Base-by-base conservation (phyloP, 305 asterid species). In the Solanum chacoense region DNA sequence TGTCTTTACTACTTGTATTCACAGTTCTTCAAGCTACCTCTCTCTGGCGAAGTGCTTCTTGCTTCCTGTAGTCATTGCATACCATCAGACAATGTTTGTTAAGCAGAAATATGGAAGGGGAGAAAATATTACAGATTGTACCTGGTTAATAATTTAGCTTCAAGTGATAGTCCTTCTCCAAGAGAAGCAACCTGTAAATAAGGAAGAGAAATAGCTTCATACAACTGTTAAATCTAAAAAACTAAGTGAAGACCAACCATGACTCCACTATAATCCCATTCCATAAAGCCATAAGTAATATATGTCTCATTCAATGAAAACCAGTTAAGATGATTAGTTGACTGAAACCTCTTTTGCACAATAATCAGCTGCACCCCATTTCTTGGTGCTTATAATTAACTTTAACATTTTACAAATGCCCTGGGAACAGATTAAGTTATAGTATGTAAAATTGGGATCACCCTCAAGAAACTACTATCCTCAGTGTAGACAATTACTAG, bases 141-240 rank as follows among this genome's bases (percentile, higher is more conserved):
- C 99, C 99, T 94, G 95, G 93, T 95, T 92, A 96, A 91, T 87
- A 96, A 86, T 92, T 98, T 98, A 88, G 99, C 99, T 94, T 98
- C 99, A 93, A 98, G 93, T 34, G 99, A 96, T 76, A 96, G 94
- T 89, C 99, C 99, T 93, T 96, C 99, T 81, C 98, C 99, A 78
- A 94, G 95, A 88, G 97, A 91, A 93, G 99, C 99, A 92, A 98
- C 99, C 99, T 98, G 93, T 40, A 75, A 65, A 50, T 26, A 50
- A 85, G 88, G 65, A 89, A 84, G 84, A 63, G 69, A 86, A 86
- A 88, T 83, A 71, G 73, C 31, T 83, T 83, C 50, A 71, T 50
- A 76, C 9, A 67, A 87, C 85, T 18, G 38, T 32, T 65, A 63
- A 78, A 79, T 42, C 50, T 36, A 80, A 42, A 36, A 81, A 81